These are phyloP conservation scores for Torrubiella hemipterigena DNA, from an alignment of 2,329 filamentous ascomycete genomes.

Conservation along the genomic window DNA sequence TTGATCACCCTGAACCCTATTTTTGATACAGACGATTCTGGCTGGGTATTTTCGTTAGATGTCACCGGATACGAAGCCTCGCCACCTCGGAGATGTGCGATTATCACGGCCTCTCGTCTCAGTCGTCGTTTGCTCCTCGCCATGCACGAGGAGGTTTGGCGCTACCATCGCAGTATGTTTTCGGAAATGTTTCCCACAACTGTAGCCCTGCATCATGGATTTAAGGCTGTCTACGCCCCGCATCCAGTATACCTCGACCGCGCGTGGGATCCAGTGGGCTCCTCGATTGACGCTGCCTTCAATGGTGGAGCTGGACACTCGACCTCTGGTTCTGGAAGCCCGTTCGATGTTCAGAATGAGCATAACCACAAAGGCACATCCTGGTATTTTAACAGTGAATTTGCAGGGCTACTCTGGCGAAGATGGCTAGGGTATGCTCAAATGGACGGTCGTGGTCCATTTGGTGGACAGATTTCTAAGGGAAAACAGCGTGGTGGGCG, in stretches of 20 bases:
- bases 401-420: constrained; percentile 66
- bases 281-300: constrained; percentile 62
- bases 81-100: constrained; percentile 54
- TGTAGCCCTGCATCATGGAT: constrained; percentile 60
- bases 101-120: constrained; percentile 60
- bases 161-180: constrained; percentile 60
- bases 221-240: constrained; percentile 70
- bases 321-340: constrained; percentile 50
- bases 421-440: constrained; percentile 59
- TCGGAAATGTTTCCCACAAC: constrained; percentile 68
- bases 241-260: constrained; percentile 74
- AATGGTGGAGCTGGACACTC: constrained; percentile 62
- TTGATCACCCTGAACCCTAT: constrained; percentile 69
- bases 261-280: constrained; percentile 52
- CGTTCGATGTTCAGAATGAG: constrained; percentile 59
- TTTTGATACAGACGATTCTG: constrained; percentile 58
- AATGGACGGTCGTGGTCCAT: constrained; percentile 34
- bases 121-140: constrained; percentile 52
- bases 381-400: constrained; percentile 77
- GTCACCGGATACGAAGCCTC: constrained; percentile 57
- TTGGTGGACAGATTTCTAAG: constrained; percentile 35
- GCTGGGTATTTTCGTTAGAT: constrained; percentile 61
- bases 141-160: constrained; percentile 65
- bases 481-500: constrained; percentile 39
- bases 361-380: constrained; percentile 73